A percentile compares a stretch with the other conserved stretches of the same genome.
Evolutionary conservation across 345 rosid species (phyloP).

Genomic region (Heritiera fomes): DNA sequence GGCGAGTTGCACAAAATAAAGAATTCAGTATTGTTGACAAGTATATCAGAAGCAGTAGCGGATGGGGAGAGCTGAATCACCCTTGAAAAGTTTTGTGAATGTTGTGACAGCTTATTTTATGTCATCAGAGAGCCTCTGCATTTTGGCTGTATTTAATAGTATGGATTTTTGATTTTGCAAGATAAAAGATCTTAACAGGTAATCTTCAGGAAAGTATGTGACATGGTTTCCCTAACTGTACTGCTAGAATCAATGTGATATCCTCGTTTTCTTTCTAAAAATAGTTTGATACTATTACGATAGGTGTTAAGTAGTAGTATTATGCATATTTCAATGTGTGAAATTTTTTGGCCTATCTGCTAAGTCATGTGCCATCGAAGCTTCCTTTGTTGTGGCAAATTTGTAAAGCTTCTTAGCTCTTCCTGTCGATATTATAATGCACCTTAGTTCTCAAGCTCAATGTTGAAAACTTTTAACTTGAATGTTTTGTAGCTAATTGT

Average conservation of each 20-base stretch:
- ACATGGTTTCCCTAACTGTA: background rate
- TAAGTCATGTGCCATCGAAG: background rate
- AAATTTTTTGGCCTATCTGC: background rate
- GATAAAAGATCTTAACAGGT: conserved; percentile 35
- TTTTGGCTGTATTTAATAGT: background rate
- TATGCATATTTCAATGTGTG: background rate
- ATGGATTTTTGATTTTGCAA: conserved; percentile 8
- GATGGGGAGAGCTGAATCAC: conserved; percentile 43
- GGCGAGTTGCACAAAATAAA: conserved; percentile 45
- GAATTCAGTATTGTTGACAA: conserved; percentile 50
- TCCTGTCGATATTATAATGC: background rate
- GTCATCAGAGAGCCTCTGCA: background rate
- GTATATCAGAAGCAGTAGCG: conserved; percentile 51
- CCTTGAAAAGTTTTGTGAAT: conserved; percentile 19
- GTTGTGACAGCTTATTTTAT: conserved; percentile 6
- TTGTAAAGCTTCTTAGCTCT: background rate
- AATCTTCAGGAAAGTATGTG: conserved; percentile 20
- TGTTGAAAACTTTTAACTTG: background rate
- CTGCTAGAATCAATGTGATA: background rate
- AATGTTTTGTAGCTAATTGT: background rate
- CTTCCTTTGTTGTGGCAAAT: conserved; percentile 8
- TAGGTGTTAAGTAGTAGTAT: background rate
- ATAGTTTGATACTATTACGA: conserved; percentile 7
- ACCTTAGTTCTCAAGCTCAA: background rate
- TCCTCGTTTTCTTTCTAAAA: background rate